Base-by-base conservation (phyloP, 1,284 basidiomycete genomes). In the Trichosporon inkin region DNA sequence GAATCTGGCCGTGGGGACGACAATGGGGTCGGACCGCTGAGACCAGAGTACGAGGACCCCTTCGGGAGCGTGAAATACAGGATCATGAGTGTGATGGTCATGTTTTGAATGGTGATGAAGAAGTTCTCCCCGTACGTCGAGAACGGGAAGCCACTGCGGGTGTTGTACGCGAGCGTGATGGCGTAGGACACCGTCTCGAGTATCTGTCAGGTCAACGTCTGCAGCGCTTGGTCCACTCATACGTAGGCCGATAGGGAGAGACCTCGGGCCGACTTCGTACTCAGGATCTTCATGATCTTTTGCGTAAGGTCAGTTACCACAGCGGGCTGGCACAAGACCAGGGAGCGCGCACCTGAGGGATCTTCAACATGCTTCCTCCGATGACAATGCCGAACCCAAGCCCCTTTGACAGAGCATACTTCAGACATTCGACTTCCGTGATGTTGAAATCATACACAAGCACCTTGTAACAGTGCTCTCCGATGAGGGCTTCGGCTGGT, bases 41-140 rank as follows among this genome's bases (percentile, higher is more conserved):
- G 52, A 2, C 63, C 59, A 3, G 41, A 16, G 22, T 64, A 62
- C 10, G 53, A 19, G 7, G 56, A 6, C 16, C 52, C 36, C 40
- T 55, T 57, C 0, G 65, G 57, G 0, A 64, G 56, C 1, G 71
- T 68, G 62, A 68, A 88, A 74, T 81, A 80, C 44, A 90, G 81
- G 73, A 94, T 92, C 70, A 92, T 85, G 66, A 90, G 80, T 32
- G 88, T 90, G 74, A 93, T 89, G 77, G 88, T 66, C 66, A 87
- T 81, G 78, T 93, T 92, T 75, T 93, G 90, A 49, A 90, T 70
- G 22, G 89, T 87, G 57, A 95, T 83, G 83, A 93, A 93, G 63
- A 90, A 75, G 80, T 92, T 94, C 77, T 95, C 92, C 71, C 94
- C 94, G 67, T 96, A 98, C 0, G 94, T 96, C 37, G 89, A 92